These are phyloP conservation scores for Agrostemma githago DNA, from an alignment of 148 eudicot genomes.

Conservation along the genomic window DNA sequence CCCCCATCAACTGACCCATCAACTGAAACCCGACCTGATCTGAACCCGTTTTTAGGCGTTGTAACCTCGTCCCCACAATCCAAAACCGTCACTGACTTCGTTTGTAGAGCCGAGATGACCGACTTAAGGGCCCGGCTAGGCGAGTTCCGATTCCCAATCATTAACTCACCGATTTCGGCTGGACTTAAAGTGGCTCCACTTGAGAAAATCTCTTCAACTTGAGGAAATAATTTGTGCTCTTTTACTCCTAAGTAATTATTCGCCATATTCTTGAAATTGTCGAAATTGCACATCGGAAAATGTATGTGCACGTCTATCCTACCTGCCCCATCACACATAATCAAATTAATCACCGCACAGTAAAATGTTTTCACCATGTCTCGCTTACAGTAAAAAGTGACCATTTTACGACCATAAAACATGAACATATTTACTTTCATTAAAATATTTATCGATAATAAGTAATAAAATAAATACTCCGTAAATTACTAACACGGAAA, in stretches of 20 bases:
- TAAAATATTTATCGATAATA: too few relatives aligned
- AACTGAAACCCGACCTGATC: slow-evolving; percentile 20
- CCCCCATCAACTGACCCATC: slow-evolving; percentile 25
- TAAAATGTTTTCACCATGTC: too few relatives aligned
- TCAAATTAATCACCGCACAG: too few relatives aligned
- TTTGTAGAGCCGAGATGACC: slow-evolving; percentile 65
- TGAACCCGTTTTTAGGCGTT: slow-evolving; percentile 28
- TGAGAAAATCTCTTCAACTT: slow-evolving; percentile 71
- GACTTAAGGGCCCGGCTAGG: slow-evolving; percentile 81
- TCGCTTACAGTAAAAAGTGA: too few relatives aligned
- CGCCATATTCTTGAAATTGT: slow-evolving; percentile 61
- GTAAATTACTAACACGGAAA: background rate
- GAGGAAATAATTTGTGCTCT: slow-evolving; percentile 77
- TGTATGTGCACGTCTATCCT: slow-evolving; percentile 81
- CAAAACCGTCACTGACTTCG: slow-evolving; percentile 8
- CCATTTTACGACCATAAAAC: too few relatives aligned
- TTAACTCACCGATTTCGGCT: slow-evolving; percentile 82
- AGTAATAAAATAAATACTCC: too few relatives aligned
- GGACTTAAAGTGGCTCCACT: slow-evolving; percentile 61
- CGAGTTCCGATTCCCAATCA: slow-evolving; percentile 73
- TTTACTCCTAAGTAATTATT: slow-evolving; percentile 60
- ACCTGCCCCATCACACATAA: slow-evolving; percentile 11
- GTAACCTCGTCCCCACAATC: slow-evolving; percentile 12
- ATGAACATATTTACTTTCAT: too few relatives aligned
- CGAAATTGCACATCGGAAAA: slow-evolving; percentile 73